Evolutionary conservation across 768 basidiomycete species (phyloP).

Genomic region (Rhodosporidiobolus sp.): DNA sequence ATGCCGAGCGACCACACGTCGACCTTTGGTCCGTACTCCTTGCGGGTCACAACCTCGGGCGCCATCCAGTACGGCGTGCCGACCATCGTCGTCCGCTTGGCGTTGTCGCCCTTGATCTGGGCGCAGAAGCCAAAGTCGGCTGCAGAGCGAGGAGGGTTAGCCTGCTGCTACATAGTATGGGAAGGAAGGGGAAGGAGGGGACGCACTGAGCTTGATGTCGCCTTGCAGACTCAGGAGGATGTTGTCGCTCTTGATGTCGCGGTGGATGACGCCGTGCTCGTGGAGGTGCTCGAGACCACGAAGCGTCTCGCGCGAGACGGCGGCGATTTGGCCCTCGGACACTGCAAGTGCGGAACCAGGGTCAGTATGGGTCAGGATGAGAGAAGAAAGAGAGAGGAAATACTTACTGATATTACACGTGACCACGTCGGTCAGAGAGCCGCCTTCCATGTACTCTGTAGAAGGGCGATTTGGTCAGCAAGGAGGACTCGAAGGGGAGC

Average conservation of each 20-base stretch:
- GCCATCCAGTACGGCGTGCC: conserved; percentile 99
- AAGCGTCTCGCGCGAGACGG: conserved; percentile 85
- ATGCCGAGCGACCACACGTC: conserved; percentile 98
- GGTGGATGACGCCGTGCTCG: conserved; percentile 92
- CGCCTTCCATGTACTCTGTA: conserved; percentile 47
- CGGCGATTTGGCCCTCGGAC: conserved; percentile 96
- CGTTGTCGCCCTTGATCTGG: conserved; percentile 66
- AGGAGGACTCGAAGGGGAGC: conserved; percentile 47
- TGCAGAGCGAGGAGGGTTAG: conserved; percentile 1
- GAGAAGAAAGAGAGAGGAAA: conserved; percentile 45
- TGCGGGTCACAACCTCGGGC: conserved; percentile 81
- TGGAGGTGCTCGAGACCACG: conserved; percentile 94
- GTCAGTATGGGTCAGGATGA: too few species aligned
- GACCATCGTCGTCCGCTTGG: conserved; percentile 92
- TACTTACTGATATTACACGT: conserved; percentile 77
- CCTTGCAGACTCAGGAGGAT: conserved; percentile 86
- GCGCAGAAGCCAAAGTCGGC: conserved; percentile 95
- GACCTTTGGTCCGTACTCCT: conserved; percentile 90
- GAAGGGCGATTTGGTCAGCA: too few species aligned
- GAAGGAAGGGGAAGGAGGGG: neutral
- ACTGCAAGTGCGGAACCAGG: neutral
- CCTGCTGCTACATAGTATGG: too few species aligned
- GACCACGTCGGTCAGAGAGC: conserved; percentile 89
- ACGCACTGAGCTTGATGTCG: conserved; percentile 96
- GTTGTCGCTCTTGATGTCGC: conserved; percentile 99